Base-by-base conservation (phyloP, 139 green algal genomes). In the Astrephomene gubernaculifera region DNA sequence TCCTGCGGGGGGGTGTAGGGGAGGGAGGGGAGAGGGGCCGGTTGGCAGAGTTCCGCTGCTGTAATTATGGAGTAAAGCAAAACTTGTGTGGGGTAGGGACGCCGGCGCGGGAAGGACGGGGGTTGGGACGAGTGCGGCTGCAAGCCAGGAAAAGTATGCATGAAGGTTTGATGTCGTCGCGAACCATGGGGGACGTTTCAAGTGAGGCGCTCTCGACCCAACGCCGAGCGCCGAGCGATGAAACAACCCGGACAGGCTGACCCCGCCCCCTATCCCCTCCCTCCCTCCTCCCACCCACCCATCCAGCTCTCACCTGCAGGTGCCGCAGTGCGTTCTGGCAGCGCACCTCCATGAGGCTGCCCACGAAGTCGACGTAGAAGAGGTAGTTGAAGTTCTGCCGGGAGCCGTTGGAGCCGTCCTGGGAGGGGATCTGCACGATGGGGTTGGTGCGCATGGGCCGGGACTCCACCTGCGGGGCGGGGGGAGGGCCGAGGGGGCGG, bases 331-430 rank as follows among this genome's bases (percentile, higher is more conserved):
- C 97, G 73, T 99, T 98, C 87, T 99, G 96, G 45, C 81, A 90
- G 29, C 86, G 82, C 19, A 92, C 90, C 33, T 99, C 95, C 0
- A 92, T 88, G 39, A 99, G 89, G 29, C 76, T 92, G n/a, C 94
- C 97, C 3, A 96, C 53, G 60, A 99, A 98, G 89, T 99, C 97
- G 2, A 99, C 91, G 86, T 99, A 99, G 92, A 99, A 99, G 0
- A 99, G 90, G 93, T 99, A 99, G 82, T 98, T 96, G 90, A 98
- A 99, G 79, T 90, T 90, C 81, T 91, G 86, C 17, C 83, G 82
- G 21, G n/a, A 63, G 6, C 38, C 54, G 49, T 63, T 73, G 25
- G 61, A 31, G 38, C 65, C 45, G 49, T 87, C 85, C 21, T 76
- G 64, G 10, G 68, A 44, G 12, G 69, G 45, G 36, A 83, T 71